Evolutionary conservation across 345 rosid species (phyloP).

Genomic region (Capsella bursapastoris): DNA sequence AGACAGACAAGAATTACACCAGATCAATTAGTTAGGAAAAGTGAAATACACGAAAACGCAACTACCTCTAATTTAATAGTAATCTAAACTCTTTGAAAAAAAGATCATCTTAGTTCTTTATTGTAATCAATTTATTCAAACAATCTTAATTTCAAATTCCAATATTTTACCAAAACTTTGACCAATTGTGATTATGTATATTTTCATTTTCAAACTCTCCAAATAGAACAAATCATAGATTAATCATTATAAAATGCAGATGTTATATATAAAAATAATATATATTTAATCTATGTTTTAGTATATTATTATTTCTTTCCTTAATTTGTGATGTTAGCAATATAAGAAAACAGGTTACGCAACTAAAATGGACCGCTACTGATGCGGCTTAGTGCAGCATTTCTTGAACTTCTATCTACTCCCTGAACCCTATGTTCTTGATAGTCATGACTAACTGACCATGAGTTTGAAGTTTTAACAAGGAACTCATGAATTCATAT

Average conservation of each 20-base stretch:
- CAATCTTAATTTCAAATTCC: neutral
- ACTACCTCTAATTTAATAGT: neutral
- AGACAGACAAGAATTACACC: neutral
- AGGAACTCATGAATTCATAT: neutral
- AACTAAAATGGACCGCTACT: neutral
- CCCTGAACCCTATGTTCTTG: neutral
- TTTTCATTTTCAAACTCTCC: no score
- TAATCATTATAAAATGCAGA: no score
- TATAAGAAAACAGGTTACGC: no score
- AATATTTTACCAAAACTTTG: neutral
- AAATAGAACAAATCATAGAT: no score
- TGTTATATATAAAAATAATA: no score
- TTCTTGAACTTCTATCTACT: constrained; percentile 3
- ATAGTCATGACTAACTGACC: neutral
- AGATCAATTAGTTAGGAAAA: neutral
- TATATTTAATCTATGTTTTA: no score
- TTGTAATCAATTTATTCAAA: neutral
- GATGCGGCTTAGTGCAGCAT: neutral
- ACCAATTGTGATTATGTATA: neutral
- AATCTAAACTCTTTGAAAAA: neutral
- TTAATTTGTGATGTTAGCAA: neutral
- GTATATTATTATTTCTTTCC: neutral
- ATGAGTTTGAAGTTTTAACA: neutral
- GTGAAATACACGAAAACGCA: neutral
- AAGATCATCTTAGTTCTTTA: neutral